phyloP scores from a whole-genome alignment of 495 filamentous ascomycete genomes.

The Penicillium cataractarum region DNA sequence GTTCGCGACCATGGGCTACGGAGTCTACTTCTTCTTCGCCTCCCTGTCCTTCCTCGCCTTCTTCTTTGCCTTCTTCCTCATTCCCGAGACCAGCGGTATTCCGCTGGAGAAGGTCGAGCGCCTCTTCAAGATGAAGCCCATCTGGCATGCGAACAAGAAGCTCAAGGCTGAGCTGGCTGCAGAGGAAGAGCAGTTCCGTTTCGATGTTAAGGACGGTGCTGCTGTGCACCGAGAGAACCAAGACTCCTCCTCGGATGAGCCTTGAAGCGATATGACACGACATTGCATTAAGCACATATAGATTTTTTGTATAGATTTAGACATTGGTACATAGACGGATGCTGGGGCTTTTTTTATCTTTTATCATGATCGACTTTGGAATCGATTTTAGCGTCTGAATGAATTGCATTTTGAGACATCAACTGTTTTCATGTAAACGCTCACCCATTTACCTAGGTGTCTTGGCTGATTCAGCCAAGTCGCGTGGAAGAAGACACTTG shows the following conservation, averaged over 20 bases:
- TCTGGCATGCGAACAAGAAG: constrained; percentile 55
- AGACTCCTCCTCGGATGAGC: constrained; percentile 5
- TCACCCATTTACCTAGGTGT: too few species aligned
- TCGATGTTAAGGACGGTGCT: constrained; percentile 46
- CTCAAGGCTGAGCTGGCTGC: constrained; percentile 54
- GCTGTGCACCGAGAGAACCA: constrained; percentile 23
- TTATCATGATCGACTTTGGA: not conserved
- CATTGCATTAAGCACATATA: constrained; percentile 3
- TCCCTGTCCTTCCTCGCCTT: constrained; percentile 69
- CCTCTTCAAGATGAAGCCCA: constrained; percentile 61
- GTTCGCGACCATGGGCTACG: constrained; percentile 70
- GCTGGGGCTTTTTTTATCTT: not conserved
- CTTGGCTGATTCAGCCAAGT: not conserved
- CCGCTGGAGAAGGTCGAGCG: constrained; percentile 56
- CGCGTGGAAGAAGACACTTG: not conserved
- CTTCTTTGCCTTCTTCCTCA: constrained; percentile 66
- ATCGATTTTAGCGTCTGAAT: not conserved
- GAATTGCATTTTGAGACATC: not conserved
- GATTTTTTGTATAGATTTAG: constrained; percentile 1
- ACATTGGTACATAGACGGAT: not conserved
- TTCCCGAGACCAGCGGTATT: constrained; percentile 68
- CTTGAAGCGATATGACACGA: not conserved
- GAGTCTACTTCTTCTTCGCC: constrained; percentile 81
- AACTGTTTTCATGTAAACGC: not conserved
- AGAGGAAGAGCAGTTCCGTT: constrained; percentile 56